Conservation (phyloP, 179 eudicot species). For the Heliamphora pulchella region DNA sequence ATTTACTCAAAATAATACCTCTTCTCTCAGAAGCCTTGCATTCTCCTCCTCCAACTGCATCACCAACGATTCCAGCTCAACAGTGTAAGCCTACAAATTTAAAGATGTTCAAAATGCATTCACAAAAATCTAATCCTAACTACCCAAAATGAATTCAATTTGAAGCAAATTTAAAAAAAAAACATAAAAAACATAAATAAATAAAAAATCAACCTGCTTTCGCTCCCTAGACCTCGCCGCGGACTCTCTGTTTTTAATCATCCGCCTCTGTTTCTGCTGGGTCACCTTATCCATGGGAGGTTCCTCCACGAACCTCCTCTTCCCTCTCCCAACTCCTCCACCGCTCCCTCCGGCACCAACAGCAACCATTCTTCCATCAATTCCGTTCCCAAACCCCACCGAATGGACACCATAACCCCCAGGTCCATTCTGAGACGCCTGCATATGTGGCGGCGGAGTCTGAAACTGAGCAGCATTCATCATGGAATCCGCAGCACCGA, state of each 20-base stretch:
- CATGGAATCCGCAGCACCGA: conserved; percentile 17
- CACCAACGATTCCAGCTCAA: conserved; percentile 44
- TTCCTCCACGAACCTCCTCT: conserved; percentile 36
- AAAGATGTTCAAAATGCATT: neutral
- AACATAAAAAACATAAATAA: neutral
- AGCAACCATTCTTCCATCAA: conserved; percentile 20
- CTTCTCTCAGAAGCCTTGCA: conserved; percentile 42
- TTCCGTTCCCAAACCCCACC: conserved; percentile 30
- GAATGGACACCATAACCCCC: conserved; percentile 17
- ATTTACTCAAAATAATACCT: conserved; percentile 9
- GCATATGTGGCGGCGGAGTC: conserved; percentile 16
- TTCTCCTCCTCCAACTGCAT: conserved; percentile 49
- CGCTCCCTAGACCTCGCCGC: conserved; percentile 60
- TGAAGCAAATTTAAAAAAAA: neutral
- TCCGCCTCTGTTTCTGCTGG: conserved; percentile 62
- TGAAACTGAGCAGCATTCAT: conserved; percentile 28
- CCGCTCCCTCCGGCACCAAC: conserved; percentile 19
- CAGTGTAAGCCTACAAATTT: conserved; percentile 13
- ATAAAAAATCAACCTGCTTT: conserved; percentile 36
- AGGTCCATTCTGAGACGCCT: conserved; percentile 10
- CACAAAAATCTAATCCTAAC: neutral
- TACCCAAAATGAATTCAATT: neutral
- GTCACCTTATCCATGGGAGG: conserved; percentile 45
- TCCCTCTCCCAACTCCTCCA: conserved; percentile 34
- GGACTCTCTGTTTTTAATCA: conserved; percentile 65